phyloP scores from a whole-genome alignment of 306 rosid genomes.

The Vicia faba region DNA sequence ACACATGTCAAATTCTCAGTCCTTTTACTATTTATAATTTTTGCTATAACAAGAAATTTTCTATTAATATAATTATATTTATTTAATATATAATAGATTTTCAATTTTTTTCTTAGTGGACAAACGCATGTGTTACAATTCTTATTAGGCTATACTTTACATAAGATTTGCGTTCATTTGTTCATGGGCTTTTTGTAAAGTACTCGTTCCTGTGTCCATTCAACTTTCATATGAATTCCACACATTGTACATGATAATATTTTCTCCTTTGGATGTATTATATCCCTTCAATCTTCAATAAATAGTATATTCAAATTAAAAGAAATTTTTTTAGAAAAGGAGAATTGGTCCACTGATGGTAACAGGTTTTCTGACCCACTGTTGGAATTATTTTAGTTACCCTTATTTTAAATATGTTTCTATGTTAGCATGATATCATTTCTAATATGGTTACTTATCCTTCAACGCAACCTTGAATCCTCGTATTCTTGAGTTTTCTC shows the following conservation, averaged over 20 bases:
- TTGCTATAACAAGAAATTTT: too few species aligned
- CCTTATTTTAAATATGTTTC: slow-evolving; percentile 8
- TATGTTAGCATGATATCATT: slow-evolving; percentile 3
- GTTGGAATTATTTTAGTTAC: neutral
- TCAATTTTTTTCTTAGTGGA: too few species aligned
- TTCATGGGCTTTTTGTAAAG: too few species aligned
- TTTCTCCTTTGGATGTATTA: slow-evolving; percentile 19
- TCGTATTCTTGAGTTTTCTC: slow-evolving; percentile 12
- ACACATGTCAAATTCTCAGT: too few species aligned
- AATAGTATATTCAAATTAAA: neutral
- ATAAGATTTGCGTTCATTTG: too few species aligned
- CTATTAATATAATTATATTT: too few species aligned
- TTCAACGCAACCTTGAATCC: neutral
- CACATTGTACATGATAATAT: neutral
- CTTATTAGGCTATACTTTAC: too few species aligned
- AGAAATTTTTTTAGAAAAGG: neutral
- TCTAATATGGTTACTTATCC: slow-evolving; percentile 11
- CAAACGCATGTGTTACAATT: too few species aligned
- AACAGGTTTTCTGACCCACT: neutral
- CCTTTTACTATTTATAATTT: too few species aligned
- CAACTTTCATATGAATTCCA: neutral
- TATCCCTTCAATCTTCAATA: neutral
- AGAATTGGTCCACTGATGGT: neutral
- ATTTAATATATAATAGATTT: too few species aligned
- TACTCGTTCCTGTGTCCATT: too few species aligned